Percentiles rank a stretch among this genome's conserved stretches.
Conservation (phyloP, 148 eudicot species). For the Mesembryanthemum crystallinum region DNA sequence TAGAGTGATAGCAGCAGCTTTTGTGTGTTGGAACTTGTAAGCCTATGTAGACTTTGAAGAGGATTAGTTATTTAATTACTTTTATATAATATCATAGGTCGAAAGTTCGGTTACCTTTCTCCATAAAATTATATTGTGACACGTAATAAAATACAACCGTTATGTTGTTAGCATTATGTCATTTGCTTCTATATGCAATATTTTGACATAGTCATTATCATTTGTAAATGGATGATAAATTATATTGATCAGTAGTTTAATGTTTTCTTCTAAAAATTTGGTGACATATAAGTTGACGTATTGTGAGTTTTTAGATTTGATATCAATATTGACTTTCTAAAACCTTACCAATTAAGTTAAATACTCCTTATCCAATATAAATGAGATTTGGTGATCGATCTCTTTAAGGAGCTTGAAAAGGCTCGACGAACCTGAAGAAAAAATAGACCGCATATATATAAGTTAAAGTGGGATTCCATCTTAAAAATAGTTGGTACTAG, state of each 20-base stretch:
- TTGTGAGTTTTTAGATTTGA: too few relatives aligned
- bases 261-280: too few relatives aligned
- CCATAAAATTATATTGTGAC: neutral
- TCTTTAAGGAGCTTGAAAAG: too few relatives aligned
- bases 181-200: neutral
- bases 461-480: too few relatives aligned
- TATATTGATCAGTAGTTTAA: too few relatives aligned
- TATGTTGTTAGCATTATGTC: neutral
- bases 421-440: too few relatives aligned
- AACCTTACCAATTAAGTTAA: neutral
- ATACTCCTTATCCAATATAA: too few relatives aligned
- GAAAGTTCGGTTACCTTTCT: neutral
- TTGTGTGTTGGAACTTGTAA: neutral
- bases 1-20: neutral
- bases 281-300: too few relatives aligned
- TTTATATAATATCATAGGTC: neutral
- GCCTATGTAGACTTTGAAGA: neutral
- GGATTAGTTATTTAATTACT: constrained; percentile 14
- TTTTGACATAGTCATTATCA: neutral
- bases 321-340: too few relatives aligned
- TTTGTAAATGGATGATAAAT: neutral
- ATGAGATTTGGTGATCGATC: too few relatives aligned
- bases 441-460: too few relatives aligned
- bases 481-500: too few relatives aligned
- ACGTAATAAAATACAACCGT: neutral